Conservation (phyloP, 345 rosid genomes). For the Physaria fendleri region DNA sequence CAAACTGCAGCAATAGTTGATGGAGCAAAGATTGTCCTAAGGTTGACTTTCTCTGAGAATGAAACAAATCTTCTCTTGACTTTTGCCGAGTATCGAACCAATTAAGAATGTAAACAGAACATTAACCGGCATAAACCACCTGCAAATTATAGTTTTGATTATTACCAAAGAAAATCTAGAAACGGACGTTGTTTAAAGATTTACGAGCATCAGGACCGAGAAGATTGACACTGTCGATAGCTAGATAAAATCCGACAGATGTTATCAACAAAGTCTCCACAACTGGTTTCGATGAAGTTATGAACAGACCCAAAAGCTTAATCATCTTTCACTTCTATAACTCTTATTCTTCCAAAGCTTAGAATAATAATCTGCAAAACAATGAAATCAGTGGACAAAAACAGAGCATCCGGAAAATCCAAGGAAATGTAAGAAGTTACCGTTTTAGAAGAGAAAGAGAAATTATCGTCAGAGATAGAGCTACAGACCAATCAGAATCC, state of each 20-base stretch:
- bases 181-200: constrained; percentile 42
- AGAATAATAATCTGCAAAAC: not conserved
- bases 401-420: not conserved
- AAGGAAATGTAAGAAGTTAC: not conserved
- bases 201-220: constrained; percentile 52
- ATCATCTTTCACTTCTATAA: constrained; percentile 1
- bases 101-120: constrained; percentile 43
- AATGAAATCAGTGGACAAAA: not conserved
- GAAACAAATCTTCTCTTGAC: constrained; percentile 17
- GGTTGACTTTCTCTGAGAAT: constrained; percentile 32
- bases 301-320: constrained; percentile 48
- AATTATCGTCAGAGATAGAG: not conserved
- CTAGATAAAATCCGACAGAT: constrained; percentile 47
- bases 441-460: not conserved
- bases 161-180: not conserved
- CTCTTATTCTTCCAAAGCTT: not conserved
- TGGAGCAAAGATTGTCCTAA: constrained; percentile 47
- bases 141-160: constrained; percentile 2
- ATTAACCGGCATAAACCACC: constrained; percentile 73
- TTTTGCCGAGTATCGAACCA: constrained; percentile 37
- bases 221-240: constrained; percentile 41
- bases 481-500: not conserved
- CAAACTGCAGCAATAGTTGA: constrained; percentile 53
- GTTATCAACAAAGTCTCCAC: constrained; percentile 49
- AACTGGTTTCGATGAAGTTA: constrained; percentile 51